Percentiles rank a stretch among this genome's conserved stretches.
phyloP scores from a whole-genome alignment of 2,329 filamentous ascomycete species.

The Clathrospora elynae region DNA sequence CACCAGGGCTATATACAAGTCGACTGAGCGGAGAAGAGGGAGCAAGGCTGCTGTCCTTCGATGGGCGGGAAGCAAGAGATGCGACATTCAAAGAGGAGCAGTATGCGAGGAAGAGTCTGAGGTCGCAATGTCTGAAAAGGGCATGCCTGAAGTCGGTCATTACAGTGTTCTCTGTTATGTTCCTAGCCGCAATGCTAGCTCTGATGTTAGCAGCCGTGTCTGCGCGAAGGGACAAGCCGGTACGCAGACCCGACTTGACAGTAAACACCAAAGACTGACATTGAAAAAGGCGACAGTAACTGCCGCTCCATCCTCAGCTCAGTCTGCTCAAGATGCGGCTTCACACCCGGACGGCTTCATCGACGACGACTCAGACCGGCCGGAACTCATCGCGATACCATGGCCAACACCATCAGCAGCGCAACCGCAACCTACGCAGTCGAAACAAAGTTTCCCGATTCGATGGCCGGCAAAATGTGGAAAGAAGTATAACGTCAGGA shows the following conservation, averaged over 20 bases:
- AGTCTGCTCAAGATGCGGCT: conserved; percentile 17
- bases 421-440: conserved; percentile 18
- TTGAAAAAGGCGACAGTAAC: conserved; percentile 4
- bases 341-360: conserved; percentile 20
- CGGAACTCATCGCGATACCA: conserved; percentile 16
- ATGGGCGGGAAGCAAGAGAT: conserved; percentile 24
- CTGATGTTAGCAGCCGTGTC: conserved; percentile 25
- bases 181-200: conserved; percentile 32
- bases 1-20: conserved; percentile 37
- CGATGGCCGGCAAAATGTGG: conserved; percentile 44
- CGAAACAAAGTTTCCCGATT: conserved; percentile 39
- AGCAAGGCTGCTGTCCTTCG: conserved; percentile 31
- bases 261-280: conserved; percentile 9
- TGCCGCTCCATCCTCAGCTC: conserved; percentile 14
- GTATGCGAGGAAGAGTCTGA: conserved; percentile 26
- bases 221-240: conserved; percentile 25
- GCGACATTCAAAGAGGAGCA: conserved; percentile 30
- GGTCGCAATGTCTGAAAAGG: conserved; percentile 29
- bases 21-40: conserved; percentile 39
- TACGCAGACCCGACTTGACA: conserved; percentile 9
- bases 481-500: conserved; percentile 42
- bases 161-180: conserved; percentile 26
- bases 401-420: conserved; percentile 23
- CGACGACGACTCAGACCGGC: conserved; percentile 20
- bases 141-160: conserved; percentile 29